Percentiles rank a stretch among this genome's conserved stretches.
phyloP scores from a whole-genome alignment of 2,329 filamentous ascomycete species.

The Aspergillus eucalypticola region DNA sequence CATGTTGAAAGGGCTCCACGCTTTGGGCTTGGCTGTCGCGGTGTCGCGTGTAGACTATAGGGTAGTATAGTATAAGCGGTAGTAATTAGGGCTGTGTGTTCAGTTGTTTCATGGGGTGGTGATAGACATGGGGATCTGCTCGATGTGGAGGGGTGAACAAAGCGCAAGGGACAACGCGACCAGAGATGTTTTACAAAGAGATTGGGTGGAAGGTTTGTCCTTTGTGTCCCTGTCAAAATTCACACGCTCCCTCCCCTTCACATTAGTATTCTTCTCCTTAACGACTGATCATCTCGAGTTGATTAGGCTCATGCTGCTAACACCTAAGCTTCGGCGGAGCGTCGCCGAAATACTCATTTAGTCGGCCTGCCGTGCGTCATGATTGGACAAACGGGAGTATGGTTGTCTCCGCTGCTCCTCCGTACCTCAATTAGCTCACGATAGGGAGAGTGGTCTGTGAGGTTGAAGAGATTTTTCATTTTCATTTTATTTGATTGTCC shows the following conservation, averaged over 20 bases:
- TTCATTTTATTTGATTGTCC: not conserved
- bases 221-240: not conserved
- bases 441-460: not conserved
- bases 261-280: not conserved
- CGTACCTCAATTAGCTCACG: not conserved
- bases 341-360: not conserved
- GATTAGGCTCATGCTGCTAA: conserved; percentile 8
- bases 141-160: not conserved
- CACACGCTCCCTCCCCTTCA: not conserved
- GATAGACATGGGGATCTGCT: not conserved
- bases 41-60: not conserved
- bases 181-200: not conserved
- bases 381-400: not conserved
- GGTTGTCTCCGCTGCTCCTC: conserved; percentile 7
- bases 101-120: not conserved
- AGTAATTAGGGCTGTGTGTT: not conserved
- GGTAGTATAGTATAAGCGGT: not conserved
- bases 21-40: not conserved
- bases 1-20: conserved; percentile 14
- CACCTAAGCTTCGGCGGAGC: conserved; percentile 9
- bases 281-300: not conserved
- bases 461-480: not conserved
- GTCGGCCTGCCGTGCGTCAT: not conserved
- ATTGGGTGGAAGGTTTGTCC: not conserved
- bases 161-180: not conserved